A percentile compares a stretch with the other conserved stretches of the same genome.
Conservation (phyloP, 352 stramenopile species). For the Phytophthora pluvialis region DNA sequence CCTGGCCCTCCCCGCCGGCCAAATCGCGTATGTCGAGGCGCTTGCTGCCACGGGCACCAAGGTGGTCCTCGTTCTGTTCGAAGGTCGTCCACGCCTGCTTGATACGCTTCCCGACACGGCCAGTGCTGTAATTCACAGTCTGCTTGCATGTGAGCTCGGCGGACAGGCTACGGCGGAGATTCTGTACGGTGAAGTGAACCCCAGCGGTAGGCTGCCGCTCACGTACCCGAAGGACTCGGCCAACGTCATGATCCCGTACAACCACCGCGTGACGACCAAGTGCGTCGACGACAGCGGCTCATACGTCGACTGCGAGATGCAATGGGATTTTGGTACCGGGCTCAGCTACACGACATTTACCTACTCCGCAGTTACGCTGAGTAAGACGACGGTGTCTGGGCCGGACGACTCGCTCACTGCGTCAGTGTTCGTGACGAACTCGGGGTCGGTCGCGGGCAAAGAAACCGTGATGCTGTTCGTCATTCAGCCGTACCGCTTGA, state of each 20-base stretch:
- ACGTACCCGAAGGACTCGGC: slow-evolving; percentile 78
- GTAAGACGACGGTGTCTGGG: slow-evolving; percentile 39
- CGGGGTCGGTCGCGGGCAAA: slow-evolving; percentile 56
- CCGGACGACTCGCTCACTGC: slow-evolving; percentile 41
- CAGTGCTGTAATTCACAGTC: slow-evolving; percentile 74
- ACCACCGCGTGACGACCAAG: slow-evolving; percentile 65
- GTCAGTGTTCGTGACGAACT: slow-evolving; percentile 78
- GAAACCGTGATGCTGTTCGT: slow-evolving; percentile 85
- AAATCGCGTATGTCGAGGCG: slow-evolving; percentile 77
- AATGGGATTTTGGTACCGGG: slow-evolving; percentile 74
- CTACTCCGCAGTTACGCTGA: slow-evolving; percentile 56
- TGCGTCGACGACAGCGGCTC: slow-evolving; percentile 36
- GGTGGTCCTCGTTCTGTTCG: slow-evolving; percentile 83
- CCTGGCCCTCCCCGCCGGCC: slow-evolving; percentile 60
- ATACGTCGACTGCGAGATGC: slow-evolving; percentile 54
- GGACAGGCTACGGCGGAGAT: slow-evolving; percentile 87
- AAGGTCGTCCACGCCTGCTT: slow-evolving; percentile 81
- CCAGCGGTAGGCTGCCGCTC: slow-evolving; percentile 81
- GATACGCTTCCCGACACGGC: slow-evolving; percentile 45
- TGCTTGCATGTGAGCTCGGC: slow-evolving; percentile 77
- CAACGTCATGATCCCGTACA: slow-evolving; percentile 81
- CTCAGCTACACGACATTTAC: slow-evolving; percentile 77
- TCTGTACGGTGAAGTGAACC: slow-evolving; percentile 79
- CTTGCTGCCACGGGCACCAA: slow-evolving; percentile 73
- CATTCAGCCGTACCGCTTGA: slow-evolving; percentile 61